Evolutionary conservation across 2,329 filamentous ascomycete species (phyloP), one percentile per base, ranked within the genome.

Genomic region (Sporothrix variecibatus): DNA sequence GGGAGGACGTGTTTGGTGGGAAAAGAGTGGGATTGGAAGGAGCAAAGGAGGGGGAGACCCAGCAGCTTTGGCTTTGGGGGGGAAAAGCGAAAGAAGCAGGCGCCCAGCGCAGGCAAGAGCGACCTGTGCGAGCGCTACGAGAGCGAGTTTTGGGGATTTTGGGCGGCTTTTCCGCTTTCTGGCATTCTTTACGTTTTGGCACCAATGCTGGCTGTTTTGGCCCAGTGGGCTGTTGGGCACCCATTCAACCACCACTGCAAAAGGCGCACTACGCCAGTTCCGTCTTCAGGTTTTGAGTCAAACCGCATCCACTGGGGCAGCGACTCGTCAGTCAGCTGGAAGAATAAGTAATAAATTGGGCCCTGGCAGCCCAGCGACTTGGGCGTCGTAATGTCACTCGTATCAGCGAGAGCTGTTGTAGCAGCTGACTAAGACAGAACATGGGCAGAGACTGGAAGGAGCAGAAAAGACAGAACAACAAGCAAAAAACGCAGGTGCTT

Each of bases 241-340:
- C 73, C 56, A 60, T 51, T 56, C 46, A 56, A 38, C 31, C 56
- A 34, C 67, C 53, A 68, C 65, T 62, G 38, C 51, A 53, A 46
- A 65, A 58, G 34, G n/a, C 72, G 49, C 72, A 74, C 72, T 71
- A 74, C 60, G 68, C 58, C 68, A 43, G 34, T 71, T 74, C 68
- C 73, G 73, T 74, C 73, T 49, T 49, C 38, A 58, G 64, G 31
- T 40, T 28, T 38, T 46, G 31, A 58, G 56, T 56, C 67, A 71
- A 65, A 4, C 8, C 34, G n/a, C 34, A 34, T 34, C 34, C 34
- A 4, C 64, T 71, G 72, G 70, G 68, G 40, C 58, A 49, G 67
- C 46, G 43, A 71, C 67, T 65, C 67, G 72, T 71, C 60, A 71
- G 67, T 56, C 28, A 51, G 12, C 72, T 12, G 31, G 40, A 26